phyloP scores from a whole-genome alignment of 306 rosid genomes.

The Cicer arietinum region DNA sequence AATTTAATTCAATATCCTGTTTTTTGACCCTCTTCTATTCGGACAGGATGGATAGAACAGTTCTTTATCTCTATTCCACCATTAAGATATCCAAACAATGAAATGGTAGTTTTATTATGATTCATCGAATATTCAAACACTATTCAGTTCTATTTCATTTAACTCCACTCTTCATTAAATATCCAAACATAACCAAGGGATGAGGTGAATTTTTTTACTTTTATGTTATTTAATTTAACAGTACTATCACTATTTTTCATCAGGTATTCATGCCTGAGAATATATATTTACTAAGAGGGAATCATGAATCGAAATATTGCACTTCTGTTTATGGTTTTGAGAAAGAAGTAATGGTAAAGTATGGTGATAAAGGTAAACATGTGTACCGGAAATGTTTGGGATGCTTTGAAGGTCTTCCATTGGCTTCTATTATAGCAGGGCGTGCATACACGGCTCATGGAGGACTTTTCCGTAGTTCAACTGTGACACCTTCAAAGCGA shows the following conservation, averaged over 20 bases:
- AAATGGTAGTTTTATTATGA: not conserved
- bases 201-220: not conserved
- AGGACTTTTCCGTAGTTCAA: slow-evolving; percentile 78
- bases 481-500: slow-evolving; percentile 67
- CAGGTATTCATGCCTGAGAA: slow-evolving; percentile 70
- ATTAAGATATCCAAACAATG: not conserved
- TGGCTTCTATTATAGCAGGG: slow-evolving; percentile 78
- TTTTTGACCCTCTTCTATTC: not conserved
- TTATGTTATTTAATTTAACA: slow-evolving; percentile 23
- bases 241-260: slow-evolving; percentile 34
- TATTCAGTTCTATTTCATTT: not conserved
- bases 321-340: slow-evolving; percentile 93
- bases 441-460: slow-evolving; percentile 90
- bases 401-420: slow-evolving; percentile 93
- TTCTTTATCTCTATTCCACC: not conserved
- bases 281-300: slow-evolving; percentile 77
- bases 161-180: not conserved
- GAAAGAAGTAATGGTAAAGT: slow-evolving; percentile 79
- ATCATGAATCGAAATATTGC: slow-evolving; percentile 90
- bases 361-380: slow-evolving; percentile 80
- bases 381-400: slow-evolving; percentile 87
- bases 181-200: not conserved
- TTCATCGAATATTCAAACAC: not conserved
- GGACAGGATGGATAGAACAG: not conserved
- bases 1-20: not conserved